phyloP scores from a whole-genome alignment of 345 rosid genomes.

The Boechera retrofracta region DNA sequence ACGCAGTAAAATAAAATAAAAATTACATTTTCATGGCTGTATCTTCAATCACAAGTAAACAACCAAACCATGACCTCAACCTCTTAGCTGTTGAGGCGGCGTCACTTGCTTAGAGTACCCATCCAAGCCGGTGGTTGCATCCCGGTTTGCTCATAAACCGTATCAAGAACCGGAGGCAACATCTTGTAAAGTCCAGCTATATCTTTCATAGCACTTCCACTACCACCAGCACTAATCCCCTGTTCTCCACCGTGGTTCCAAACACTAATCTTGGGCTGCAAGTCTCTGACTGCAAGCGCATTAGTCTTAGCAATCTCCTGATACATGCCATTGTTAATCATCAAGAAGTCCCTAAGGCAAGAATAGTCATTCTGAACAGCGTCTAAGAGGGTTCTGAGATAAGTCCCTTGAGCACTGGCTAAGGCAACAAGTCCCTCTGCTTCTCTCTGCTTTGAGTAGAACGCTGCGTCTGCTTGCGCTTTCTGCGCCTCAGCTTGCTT shows the following conservation, averaged over 20 bases:
- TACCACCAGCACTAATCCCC: constrained; percentile 9
- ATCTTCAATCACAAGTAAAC: constrained; percentile 27
- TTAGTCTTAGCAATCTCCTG: constrained; percentile 67
- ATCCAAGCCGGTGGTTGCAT: constrained; percentile 81
- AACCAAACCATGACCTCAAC: constrained; percentile 15
- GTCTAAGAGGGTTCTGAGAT: constrained; percentile 57
- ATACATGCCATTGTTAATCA: constrained; percentile 61
- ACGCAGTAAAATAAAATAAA: not conserved
- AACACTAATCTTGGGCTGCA: constrained; percentile 71
- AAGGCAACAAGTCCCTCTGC: constrained; percentile 65
- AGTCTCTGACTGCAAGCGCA: constrained; percentile 60
- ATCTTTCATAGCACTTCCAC: constrained; percentile 58
- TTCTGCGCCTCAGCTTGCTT: constrained; percentile 69
- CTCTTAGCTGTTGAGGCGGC: not conserved
- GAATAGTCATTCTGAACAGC: constrained; percentile 64
- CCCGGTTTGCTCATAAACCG: constrained; percentile 83
- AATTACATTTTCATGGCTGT: not conserved
- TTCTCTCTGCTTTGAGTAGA: constrained; percentile 62
- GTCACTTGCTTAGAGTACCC: constrained; percentile 46
- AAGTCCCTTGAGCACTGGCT: constrained; percentile 67
- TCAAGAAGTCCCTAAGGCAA: constrained; percentile 60
- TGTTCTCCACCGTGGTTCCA: constrained; percentile 60
- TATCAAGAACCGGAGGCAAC: constrained; percentile 78
- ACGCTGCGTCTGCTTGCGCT: constrained; percentile 62
- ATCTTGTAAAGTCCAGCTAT: constrained; percentile 71